Base-by-base conservation (phyloP, 139 green algal genomes). In the Raphidocelis subcapitata region DNA sequence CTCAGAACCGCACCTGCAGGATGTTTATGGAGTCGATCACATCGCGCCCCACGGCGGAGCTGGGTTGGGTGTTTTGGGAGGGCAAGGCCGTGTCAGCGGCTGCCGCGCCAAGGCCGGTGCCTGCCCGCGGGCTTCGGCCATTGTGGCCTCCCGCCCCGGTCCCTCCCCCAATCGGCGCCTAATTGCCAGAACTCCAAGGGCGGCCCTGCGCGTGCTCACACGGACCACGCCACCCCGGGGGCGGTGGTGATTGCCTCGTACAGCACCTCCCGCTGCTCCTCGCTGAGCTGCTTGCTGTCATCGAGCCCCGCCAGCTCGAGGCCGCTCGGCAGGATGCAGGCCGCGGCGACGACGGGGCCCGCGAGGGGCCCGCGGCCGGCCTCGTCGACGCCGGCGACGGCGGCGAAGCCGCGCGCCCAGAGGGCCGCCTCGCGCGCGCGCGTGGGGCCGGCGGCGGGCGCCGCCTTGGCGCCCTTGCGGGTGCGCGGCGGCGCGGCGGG, bases 261-360 rank as follows among this genome's bases (percentile, higher is more conserved):
- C 0, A 95, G 16, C 26, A 67, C 60, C 69, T 97, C 88, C 18
- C 94, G 72, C 10, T 87, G 61, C 56, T 71, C 81, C 54, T 92
- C 86, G 3, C 36, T 87, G 65, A 98, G 74, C 59, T 89, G 84
- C 79, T 98, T 98, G 84, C 83, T 93, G 83, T 96, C 89, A 63
- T 84, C 63, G 3, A 89, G 36, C 1, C 72, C 78, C 8, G 47
- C 49, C 0, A 73, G 33, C 5, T 49, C 65, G 55, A 78, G n/a
- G 33, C 82, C 52, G 1, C 64, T 33, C 1, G 87, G 81, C 29
- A 95, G 72, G 10, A 90, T 63, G 41, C 81, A 91, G 4, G 87
- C 88, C 2, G 85, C 89, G 20, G 91, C 91, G 41, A 98, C 92
- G 16, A 98, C 94, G 2, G 94, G 94, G 5, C 94, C 94, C 24